Conservation (phyloP, 768 basidiomycete species). For the Rhodotorula kratochvilovae region DNA sequence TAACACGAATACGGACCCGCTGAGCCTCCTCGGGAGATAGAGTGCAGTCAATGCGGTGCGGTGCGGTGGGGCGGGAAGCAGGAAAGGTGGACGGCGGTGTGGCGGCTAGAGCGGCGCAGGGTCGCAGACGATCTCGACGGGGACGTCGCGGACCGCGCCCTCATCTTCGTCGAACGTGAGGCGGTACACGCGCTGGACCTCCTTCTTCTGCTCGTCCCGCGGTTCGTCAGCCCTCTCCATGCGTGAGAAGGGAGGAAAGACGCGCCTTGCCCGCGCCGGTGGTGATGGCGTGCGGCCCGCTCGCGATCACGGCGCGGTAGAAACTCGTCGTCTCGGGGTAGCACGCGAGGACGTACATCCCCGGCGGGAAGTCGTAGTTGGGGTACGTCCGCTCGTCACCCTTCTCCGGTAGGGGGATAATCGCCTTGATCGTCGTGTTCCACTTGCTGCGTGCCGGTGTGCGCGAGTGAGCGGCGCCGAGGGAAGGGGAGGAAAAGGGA, state of each 20-base stretch:
- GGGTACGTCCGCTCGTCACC: constrained; percentile 46
- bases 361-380: constrained; percentile 44
- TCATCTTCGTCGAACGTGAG: constrained; percentile 43
- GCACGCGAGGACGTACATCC: constrained; percentile 47
- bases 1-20: no score
- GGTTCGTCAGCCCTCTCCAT: no score
- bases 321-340: constrained; percentile 52
- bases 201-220: constrained; percentile 24
- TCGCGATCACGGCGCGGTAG: constrained; percentile 48
- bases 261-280: constrained; percentile 32
- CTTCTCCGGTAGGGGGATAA: constrained; percentile 50
- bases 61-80: no score
- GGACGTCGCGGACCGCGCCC: constrained; percentile 13
- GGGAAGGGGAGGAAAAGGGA: neutral
- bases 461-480: neutral
- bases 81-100: neutral
- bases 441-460: constrained; percentile 39
- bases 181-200: constrained; percentile 34
- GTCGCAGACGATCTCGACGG: constrained; percentile 36
- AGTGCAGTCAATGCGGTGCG: neutral
- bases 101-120: neutral
- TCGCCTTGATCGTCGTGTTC: constrained; percentile 49
- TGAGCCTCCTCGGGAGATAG: neutral
- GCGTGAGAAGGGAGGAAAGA: no score
- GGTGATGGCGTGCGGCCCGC: constrained; percentile 7